Conservation (phyloP, 2,329 filamentous ascomycete species). For the Apiospora aurea region DNA sequence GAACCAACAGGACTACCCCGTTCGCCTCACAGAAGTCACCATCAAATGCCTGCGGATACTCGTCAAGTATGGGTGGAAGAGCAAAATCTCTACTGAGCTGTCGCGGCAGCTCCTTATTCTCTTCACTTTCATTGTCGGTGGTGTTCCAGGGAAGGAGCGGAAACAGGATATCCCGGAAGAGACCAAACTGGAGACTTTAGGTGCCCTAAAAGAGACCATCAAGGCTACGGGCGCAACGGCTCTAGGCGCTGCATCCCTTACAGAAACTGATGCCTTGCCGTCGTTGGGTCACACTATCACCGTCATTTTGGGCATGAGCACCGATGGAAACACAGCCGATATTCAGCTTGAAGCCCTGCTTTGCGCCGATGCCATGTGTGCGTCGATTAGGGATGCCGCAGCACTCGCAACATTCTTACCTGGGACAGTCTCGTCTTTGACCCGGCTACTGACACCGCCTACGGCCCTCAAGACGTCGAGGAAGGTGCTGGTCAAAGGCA, state of each 20-base stretch:
- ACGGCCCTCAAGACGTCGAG: slow-evolving; percentile 61
- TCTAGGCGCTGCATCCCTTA: slow-evolving; percentile 56
- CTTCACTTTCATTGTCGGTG: slow-evolving; percentile 81
- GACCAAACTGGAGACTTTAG: slow-evolving; percentile 73
- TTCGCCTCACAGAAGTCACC: slow-evolving; percentile 76
- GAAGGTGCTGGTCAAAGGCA: slow-evolving; percentile 67
- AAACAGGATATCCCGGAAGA: slow-evolving; percentile 70
- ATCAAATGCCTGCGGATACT: slow-evolving; percentile 78
- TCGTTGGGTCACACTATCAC: slow-evolving; percentile 84
- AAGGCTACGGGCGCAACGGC: slow-evolving; percentile 60
- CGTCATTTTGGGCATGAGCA: slow-evolving; percentile 77
- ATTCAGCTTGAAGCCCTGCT: slow-evolving; percentile 75
- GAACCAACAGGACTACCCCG: slow-evolving; percentile 73
- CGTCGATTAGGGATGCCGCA: slow-evolving; percentile 72
- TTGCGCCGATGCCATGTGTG: slow-evolving; percentile 68
- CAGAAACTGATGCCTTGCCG: slow-evolving; percentile 70
- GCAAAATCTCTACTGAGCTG: slow-evolving; percentile 72
- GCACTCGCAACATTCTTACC: slow-evolving; percentile 86
- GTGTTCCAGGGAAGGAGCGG: slow-evolving; percentile 64
- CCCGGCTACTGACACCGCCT: slow-evolving; percentile 75
- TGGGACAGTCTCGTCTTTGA: slow-evolving; percentile 82
- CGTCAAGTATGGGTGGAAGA: slow-evolving; percentile 80
- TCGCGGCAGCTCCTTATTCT: slow-evolving; percentile 87
- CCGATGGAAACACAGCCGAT: slow-evolving; percentile 67
- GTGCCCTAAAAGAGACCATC: slow-evolving; percentile 73